Conservation (phyloP, 257 asterid genomes). For the Jasminum sambac region DNA sequence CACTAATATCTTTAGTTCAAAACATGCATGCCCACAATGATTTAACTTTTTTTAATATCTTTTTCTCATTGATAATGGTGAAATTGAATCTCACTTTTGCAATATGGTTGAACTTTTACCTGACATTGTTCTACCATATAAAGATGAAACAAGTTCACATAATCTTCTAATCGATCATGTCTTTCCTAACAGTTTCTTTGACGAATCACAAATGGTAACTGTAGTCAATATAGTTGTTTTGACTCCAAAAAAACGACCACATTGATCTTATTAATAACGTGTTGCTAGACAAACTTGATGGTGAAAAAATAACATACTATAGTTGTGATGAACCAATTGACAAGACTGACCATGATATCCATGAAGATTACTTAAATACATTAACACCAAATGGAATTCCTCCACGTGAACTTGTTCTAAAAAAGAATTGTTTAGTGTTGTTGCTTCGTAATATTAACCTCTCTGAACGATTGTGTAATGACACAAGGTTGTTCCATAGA, state of each 20-base stretch:
- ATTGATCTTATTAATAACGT: neutral
- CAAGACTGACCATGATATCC: neutral
- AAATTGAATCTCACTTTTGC: too few species aligned
- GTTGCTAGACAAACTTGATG: neutral
- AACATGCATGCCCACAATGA: too few species aligned
- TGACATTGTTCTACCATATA: too few species aligned
- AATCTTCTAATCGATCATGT: neutral
- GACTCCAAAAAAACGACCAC: neutral
- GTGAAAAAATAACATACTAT: neutral
- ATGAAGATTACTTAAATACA: neutral
- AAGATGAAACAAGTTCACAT: neutral
- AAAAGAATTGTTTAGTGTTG: neutral
- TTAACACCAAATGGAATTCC: neutral
- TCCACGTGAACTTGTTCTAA: neutral
- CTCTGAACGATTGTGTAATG: neutral
- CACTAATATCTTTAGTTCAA: too few species aligned
- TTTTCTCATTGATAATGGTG: neutral
- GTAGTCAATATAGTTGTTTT: neutral
- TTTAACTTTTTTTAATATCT: neutral
- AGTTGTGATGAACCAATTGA: neutral
- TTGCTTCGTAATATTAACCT: neutral
- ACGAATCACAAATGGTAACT: fast-evolving
- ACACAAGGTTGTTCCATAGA: neutral
- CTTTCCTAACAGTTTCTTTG: neutral
- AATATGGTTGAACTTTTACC: neutral